Percentiles rank a stretch among this genome's conserved stretches.
Evolutionary conservation across 2,329 filamentous ascomycete genomes (phyloP).

Genomic region (Corinectria fuckeliana): DNA sequence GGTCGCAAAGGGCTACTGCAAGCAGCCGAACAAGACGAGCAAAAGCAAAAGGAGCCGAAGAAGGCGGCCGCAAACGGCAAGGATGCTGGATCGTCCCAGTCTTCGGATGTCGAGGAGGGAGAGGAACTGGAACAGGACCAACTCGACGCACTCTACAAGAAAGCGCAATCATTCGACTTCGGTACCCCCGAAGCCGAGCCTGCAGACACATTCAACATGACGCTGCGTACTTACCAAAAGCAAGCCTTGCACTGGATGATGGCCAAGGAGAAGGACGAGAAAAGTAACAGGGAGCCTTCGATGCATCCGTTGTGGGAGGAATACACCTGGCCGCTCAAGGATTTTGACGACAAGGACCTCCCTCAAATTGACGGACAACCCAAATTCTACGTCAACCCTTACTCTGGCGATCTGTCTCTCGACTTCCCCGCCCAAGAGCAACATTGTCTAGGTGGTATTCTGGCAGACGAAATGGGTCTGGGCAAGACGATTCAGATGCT

Average conservation of each 20-base stretch:
- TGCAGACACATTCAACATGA: slow-evolving; percentile 79
- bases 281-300: slow-evolving; percentile 72
- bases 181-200: slow-evolving; percentile 87
- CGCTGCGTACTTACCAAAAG: slow-evolving; percentile 89
- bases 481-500: slow-evolving; percentile 99
- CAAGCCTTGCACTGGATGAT: slow-evolving; percentile 98
- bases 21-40: slow-evolving; percentile 87
- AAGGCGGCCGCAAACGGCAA: slow-evolving; percentile 42
- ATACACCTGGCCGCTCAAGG: slow-evolving; percentile 86
- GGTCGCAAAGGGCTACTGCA: slow-evolving; percentile 84
- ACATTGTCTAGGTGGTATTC: slow-evolving; percentile 88
- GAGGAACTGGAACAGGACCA: slow-evolving; percentile 95
- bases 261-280: slow-evolving; percentile 84
- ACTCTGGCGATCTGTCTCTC: slow-evolving; percentile 90
- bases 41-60: slow-evolving; percentile 65
- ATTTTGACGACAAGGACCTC: slow-evolving; percentile 82
- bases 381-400: slow-evolving; percentile 94
- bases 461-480: slow-evolving; percentile 97
- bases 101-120: slow-evolving; percentile 80
- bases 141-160: slow-evolving; percentile 90
- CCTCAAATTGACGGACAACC: slow-evolving; percentile 68
- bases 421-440: slow-evolving; percentile 94
- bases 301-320: slow-evolving; percentile 99
- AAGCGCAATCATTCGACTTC: slow-evolving; percentile 97
- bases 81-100: slow-evolving; percentile 55